A percentile compares a stretch with the other conserved stretches of the same genome.
phyloP scores from a whole-genome alignment of 805 yeast genomes.

The Yarrowia phangngaensis region DNA sequence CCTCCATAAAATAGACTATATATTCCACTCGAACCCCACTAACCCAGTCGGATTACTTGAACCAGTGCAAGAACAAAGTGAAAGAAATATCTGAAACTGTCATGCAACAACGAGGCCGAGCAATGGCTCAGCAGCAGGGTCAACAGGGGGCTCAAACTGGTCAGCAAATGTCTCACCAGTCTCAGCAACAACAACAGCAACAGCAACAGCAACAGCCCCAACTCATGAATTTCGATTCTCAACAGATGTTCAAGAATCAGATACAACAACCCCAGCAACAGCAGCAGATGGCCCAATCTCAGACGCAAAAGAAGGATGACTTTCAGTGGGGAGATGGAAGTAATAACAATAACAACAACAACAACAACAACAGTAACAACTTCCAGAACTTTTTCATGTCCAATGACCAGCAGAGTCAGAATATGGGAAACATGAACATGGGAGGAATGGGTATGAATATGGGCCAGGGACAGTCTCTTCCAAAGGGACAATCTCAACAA shows the following conservation, averaged over 20 bases:
- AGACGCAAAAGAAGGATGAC: conserved; percentile 19
- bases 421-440: conserved; percentile 9
- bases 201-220: conserved; percentile 24
- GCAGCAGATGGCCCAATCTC: conserved; percentile 29
- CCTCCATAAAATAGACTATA: background rate
- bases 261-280: conserved; percentile 23
- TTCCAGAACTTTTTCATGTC: conserved; percentile 25
- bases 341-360: conserved; percentile 26
- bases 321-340: conserved; percentile 22
- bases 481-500: conserved; percentile 32
- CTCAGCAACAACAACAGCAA: conserved; percentile 31
- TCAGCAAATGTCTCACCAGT: conserved; percentile 30
- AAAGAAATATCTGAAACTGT: conserved; percentile 28
- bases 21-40: background rate
- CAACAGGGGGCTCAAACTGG: conserved; percentile 12
- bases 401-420: conserved; percentile 33
- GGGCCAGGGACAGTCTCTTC: conserved; percentile 27
- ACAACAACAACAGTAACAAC: conserved; percentile 25
- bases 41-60: conserved; percentile 32
- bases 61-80: conserved; percentile 33
- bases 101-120: conserved; percentile 23
- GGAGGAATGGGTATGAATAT: conserved; percentile 16
- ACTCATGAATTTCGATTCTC: conserved; percentile 25
- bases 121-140: conserved; percentile 10
- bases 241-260: conserved; percentile 27